A percentile compares a stretch with the other conserved stretches of the same genome.
Evolutionary conservation across 2,329 filamentous ascomycete genomes (phyloP).

Genomic region (Teratosphaeria zuluensis): DNA sequence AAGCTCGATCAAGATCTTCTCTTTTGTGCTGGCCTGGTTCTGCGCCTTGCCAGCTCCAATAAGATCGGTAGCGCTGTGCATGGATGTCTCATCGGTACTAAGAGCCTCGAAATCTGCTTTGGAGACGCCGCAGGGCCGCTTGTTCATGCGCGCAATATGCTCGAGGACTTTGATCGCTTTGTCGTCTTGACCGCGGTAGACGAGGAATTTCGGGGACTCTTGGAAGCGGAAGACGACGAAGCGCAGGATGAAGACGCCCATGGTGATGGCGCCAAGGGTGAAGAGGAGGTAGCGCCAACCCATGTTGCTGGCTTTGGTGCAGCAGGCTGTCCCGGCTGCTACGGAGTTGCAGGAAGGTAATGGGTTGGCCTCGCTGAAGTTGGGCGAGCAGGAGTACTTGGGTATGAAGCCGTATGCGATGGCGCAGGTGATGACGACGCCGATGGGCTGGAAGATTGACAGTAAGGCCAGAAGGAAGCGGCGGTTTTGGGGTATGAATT

Average conservation of each 20-base stretch:
- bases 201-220: conserved; percentile 52
- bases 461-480: conserved; percentile 45
- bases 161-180: conserved; percentile 40
- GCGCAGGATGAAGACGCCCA: conserved; percentile 41
- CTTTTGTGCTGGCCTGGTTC: conserved; percentile 18
- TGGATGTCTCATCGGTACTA: conserved; percentile 22
- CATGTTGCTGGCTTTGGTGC: conserved; percentile 30
- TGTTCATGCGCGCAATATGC: conserved; percentile 36
- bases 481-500: conserved; percentile 44
- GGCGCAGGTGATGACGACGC: conserved; percentile 42
- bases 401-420: conserved; percentile 48
- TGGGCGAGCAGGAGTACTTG: conserved; percentile 41
- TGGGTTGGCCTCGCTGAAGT: conserved; percentile 35
- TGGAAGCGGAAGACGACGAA: conserved; percentile 46
- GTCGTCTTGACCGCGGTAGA: conserved; percentile 44
- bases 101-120: conserved; percentile 28
- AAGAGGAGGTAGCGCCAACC: conserved; percentile 38
- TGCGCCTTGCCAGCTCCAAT: conserved; percentile 26
- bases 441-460: conserved; percentile 47
- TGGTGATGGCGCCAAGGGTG: conserved; percentile 31
- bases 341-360: conserved; percentile 36
- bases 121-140: conserved; percentile 24
- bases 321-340: conserved; percentile 25
- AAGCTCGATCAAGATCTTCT: conserved; percentile 32
- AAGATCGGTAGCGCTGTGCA: conserved; percentile 17